Evolutionary conservation across 31 red algal genomes (phyloP).

Genomic region (Endocladia muricata): DNA sequence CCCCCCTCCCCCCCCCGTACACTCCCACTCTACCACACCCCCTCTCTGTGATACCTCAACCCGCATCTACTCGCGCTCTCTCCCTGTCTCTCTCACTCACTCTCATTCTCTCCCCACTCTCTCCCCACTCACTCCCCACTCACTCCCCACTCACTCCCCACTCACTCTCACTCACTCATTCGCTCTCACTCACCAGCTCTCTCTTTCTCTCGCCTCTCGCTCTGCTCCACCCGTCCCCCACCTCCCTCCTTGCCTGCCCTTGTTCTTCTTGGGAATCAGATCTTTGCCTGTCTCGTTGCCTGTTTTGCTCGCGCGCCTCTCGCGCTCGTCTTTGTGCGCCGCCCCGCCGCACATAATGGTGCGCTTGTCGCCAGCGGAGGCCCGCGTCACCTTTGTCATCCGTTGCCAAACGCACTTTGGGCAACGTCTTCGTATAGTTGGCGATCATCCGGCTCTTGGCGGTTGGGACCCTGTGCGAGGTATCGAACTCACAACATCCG

Average conservation of each 20-base stretch:
- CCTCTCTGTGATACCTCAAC: no score
- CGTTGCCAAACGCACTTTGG: constrained; percentile 39
- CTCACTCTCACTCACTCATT: background rate
- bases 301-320: background rate
- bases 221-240: background rate
- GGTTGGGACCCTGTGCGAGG: constrained; percentile 74
- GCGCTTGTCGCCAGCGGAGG: constrained; percentile 43
- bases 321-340: background rate
- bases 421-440: constrained; percentile 64
- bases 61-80: no score
- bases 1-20: no score
- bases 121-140: background rate
- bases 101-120: background rate
- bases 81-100: background rate
- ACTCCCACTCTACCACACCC: no score
- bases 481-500: constrained; percentile 59
- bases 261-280: background rate
- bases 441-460: constrained; percentile 68
- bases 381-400: constrained; percentile 82
- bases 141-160: background rate
- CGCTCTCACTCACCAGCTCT: background rate
- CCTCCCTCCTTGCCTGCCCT: background rate
- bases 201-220: background rate
- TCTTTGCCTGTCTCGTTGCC: background rate
- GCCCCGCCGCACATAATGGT: constrained; percentile 21